phyloP scores from a whole-genome alignment of 1,139 yeast species.

The Hansenula anomala region DNA sequence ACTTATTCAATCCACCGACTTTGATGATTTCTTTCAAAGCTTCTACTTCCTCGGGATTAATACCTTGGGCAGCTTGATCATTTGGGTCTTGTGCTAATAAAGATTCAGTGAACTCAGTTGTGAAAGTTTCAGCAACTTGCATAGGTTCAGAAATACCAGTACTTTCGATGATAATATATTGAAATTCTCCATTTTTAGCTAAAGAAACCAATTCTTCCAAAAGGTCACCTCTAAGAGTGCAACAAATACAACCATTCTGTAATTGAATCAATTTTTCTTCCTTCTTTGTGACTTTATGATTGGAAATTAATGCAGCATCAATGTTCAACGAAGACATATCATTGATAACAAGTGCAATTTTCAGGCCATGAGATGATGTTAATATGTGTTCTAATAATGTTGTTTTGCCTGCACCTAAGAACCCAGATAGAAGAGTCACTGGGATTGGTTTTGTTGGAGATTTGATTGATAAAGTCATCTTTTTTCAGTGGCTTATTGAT shows the following conservation, averaged over 20 bases:
- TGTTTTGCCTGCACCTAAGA: constrained; percentile 42
- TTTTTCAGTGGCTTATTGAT: no score
- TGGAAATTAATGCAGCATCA: constrained; percentile 36
- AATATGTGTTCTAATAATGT: constrained; percentile 39
- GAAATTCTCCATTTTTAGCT: constrained; percentile 30
- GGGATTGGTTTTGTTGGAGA: constrained; percentile 30
- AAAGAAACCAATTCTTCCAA: constrained; percentile 36
- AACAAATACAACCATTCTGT: constrained; percentile 45
- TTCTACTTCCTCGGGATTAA: constrained; percentile 24
- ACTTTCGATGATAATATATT: constrained; percentile 40
- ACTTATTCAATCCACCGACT: constrained; percentile 35
- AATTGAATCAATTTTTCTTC: constrained; percentile 39
- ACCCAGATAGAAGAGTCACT: constrained; percentile 39
- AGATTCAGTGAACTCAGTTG: constrained; percentile 33
- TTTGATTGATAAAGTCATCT: neutral
- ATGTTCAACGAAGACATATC: constrained; percentile 35
- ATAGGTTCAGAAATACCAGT: constrained; percentile 45
- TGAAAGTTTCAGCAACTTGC: constrained; percentile 46
- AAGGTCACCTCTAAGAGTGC: constrained; percentile 42
- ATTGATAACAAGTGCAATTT: constrained; percentile 40
- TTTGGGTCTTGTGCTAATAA: constrained; percentile 20
- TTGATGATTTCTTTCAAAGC: constrained; percentile 28
- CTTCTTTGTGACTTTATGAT: constrained; percentile 35
- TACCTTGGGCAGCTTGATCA: constrained; percentile 10
- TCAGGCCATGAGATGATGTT: constrained; percentile 33